A percentile compares a stretch with the other conserved stretches of the same genome.
These are phyloP conservation scores for Danielia reshetovae DNA, from an alignment of 805 yeast species.

Conservation along the genomic window DNA sequence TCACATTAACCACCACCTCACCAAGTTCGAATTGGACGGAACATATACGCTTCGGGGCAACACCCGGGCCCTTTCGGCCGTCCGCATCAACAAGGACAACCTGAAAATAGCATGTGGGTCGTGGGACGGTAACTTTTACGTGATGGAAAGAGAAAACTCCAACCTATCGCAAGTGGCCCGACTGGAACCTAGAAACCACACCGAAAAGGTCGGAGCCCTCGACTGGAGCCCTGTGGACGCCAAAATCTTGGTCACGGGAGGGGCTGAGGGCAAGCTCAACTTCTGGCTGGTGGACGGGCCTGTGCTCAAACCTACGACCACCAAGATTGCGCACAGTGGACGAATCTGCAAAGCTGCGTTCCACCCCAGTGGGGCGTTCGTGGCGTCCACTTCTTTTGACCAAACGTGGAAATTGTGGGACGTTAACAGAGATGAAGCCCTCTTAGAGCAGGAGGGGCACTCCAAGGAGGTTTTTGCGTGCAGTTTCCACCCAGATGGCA, in stretches of 20 bases:
- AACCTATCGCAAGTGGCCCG: conserved; percentile 23
- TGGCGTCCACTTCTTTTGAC: conserved; percentile 77
- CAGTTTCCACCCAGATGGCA: conserved; percentile 71
- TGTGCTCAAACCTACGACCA: conserved; percentile 13
- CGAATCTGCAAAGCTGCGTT: conserved; percentile 59
- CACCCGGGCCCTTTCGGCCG: conserved; percentile 62
- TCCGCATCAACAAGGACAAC: conserved; percentile 41
- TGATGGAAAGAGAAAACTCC: conserved; percentile 26
- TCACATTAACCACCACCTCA: conserved; percentile 27
- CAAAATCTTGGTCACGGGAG: conserved; percentile 28
- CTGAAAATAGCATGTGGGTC: conserved; percentile 59
- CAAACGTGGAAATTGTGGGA: conserved; percentile 92
- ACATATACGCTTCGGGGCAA: conserved; percentile 61
- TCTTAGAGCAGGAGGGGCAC: conserved; percentile 84
- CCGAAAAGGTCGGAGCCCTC: conserved; percentile 64
- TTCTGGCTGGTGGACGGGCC: conserved; percentile 22
- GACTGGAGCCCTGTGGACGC: conserved; percentile 52
- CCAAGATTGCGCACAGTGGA: conserved; percentile 32
- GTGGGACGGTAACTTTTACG: conserved; percentile 73
- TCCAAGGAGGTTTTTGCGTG: conserved; percentile 63
- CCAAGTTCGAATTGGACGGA: conserved; percentile 47
- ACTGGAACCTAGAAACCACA: conserved; percentile 41
- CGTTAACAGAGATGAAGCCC: conserved; percentile 31
- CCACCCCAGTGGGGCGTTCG: conserved; percentile 58
- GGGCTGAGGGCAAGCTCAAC: conserved; percentile 34